A percentile compares a stretch with the other conserved stretches of the same genome.
Conservation (phyloP, 2,329 filamentous ascomycete genomes). For the Aschersonia sp. region DNA sequence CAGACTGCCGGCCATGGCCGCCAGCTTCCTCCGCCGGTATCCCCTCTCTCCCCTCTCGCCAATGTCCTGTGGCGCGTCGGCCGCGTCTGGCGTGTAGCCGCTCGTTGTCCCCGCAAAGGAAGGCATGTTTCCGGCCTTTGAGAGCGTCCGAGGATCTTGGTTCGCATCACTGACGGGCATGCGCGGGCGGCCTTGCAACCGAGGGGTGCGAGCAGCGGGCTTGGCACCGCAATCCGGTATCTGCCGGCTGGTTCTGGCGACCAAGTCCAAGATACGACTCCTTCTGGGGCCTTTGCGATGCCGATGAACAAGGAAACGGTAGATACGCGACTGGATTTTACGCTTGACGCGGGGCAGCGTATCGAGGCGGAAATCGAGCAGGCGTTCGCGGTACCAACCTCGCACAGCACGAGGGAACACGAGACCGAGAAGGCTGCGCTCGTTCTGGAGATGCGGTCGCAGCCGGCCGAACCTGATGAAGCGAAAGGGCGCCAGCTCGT, state of each 20-base stretch:
- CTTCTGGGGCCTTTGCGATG: slow-evolving; percentile 37
- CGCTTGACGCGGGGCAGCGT: slow-evolving; percentile 58
- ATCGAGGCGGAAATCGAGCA: slow-evolving; percentile 60
- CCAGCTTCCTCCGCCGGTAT: slow-evolving; percentile 63
- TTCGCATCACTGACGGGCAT: slow-evolving; percentile 16
- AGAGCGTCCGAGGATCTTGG: slow-evolving; percentile 14
- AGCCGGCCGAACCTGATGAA: slow-evolving; percentile 20
- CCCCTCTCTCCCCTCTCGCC: slow-evolving; percentile 41
- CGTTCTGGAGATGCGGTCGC: slow-evolving; percentile 24
- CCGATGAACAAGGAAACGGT: slow-evolving; percentile 53
- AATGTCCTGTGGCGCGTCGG: slow-evolving; percentile 12
- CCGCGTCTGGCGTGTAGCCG: slow-evolving; percentile 13
- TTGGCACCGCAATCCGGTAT: slow-evolving; percentile 15
- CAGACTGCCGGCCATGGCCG: slow-evolving; percentile 43
- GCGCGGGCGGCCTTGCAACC: neutral
- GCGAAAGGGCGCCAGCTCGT: slow-evolving; percentile 29
- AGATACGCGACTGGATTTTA: slow-evolving; percentile 61
- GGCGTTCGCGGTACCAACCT: slow-evolving; percentile 47
- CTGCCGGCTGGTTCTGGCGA: slow-evolving; percentile 26
- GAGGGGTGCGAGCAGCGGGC: neutral
- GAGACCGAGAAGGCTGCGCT: slow-evolving; percentile 43
- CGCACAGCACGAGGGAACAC: slow-evolving; percentile 51
- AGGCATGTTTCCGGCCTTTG: slow-evolving; percentile 14
- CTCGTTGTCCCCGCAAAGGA: slow-evolving; percentile 9
- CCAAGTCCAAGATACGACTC: slow-evolving; percentile 28